These are phyloP conservation scores for Setaria viridis DNA, from an alignment of 202 grass and related monocot genomes.

Conservation along the genomic window DNA sequence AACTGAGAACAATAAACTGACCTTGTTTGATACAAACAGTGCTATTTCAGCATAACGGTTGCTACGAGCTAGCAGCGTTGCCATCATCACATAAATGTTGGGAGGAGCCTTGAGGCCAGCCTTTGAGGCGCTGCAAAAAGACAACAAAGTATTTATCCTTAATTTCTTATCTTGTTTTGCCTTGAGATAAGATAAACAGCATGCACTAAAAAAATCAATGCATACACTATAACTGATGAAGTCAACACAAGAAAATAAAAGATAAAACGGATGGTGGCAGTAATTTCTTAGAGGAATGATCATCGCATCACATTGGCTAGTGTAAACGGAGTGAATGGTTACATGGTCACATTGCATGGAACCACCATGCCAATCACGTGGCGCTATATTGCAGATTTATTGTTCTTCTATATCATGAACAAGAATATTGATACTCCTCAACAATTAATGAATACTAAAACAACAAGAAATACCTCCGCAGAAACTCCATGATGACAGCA, in stretches of 20 bases:
- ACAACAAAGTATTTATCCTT: slow-evolving; percentile 26
- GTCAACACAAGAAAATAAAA: neutral
- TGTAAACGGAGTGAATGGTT: neutral
- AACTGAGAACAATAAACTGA: slow-evolving; percentile 46
- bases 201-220: neutral
- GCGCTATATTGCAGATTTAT: slow-evolving; percentile 15
- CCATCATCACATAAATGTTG: slow-evolving; percentile 73
- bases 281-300: neutral
- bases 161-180: neutral
- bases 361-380: neutral
- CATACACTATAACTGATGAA: neutral
- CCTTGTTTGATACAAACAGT: slow-evolving; percentile 91
- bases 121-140: slow-evolving; percentile 75
- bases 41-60: slow-evolving; percentile 74
- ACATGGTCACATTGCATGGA: neutral
- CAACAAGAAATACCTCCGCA: slow-evolving; percentile 68
- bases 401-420: neutral
- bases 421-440: slow-evolving; percentile 22
- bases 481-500: slow-evolving; percentile 79
- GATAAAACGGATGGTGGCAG: neutral
- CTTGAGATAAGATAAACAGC: neutral
- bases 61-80: slow-evolving; percentile 63
- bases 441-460: slow-evolving; percentile 38
- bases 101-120: slow-evolving; percentile 74
- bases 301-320: neutral